Base-by-base conservation (phyloP, 495 filamentous ascomycete genomes). In the Aeminium ludgeri region DNA sequence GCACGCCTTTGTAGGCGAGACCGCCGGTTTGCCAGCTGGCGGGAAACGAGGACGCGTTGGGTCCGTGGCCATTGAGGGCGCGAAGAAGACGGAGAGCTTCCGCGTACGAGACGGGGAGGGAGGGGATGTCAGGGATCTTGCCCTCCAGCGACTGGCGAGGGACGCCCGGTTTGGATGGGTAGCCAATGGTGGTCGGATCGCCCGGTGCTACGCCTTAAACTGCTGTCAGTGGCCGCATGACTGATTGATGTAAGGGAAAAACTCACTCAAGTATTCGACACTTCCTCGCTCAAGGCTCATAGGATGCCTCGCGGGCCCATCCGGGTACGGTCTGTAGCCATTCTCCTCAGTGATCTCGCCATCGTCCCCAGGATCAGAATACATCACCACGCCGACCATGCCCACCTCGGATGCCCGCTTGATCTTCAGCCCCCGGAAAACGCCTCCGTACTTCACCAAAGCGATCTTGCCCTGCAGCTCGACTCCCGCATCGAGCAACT, bases 221-320 rank as follows among this genome's bases (percentile, higher is more conserved):
- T 27, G 0, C 2, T 36, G 42, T 11, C 28, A 2, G 27, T 12
- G 28, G 20, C 4, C 10, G 59, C 62, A 34, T 55, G 66, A 58
- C 40, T n/a, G 23, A 4, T 25, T 4, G 8, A 25, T 25, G 23
- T 4, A 4, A 25, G 8, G 23, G 23, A 25, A 30, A 35, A 32
- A 28, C 65, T 57, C 61, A 72, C 66, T 91, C 46, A 94, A 60
- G 47, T 84, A 96, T 54, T 91, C 75, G 1, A 74, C 70, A 53
- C 85, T 93, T n/a, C 89, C 89, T 43, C 89, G 67, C 58, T 97
- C 86, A 27, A 97, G 85, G 46, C 81, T 84, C 53, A 74, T 86
- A 2, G 84, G 82, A 44, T 96, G 73, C 34, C 89, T 68, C 0
- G 86, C 89, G 0, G 86, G 85, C 2, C 91, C 89, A 13, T 82